Percentiles rank a stretch among this genome's conserved stretches.
phyloP scores from a whole-genome alignment of 208 protist species.

The Lotmaria passim region DNA sequence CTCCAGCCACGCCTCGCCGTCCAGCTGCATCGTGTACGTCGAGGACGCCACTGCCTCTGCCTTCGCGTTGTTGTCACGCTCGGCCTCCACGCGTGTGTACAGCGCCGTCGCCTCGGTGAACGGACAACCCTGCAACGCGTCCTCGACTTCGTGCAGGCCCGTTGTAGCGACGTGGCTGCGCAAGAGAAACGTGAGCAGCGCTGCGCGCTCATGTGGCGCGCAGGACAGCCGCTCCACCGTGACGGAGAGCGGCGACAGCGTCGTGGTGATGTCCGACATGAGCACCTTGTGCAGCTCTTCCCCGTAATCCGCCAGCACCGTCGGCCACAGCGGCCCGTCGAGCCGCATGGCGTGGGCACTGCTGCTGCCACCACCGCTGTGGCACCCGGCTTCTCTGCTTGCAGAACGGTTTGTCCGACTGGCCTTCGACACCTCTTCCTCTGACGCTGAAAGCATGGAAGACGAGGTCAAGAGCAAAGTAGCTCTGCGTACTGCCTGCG shows the following conservation, averaged over 20 bases:
- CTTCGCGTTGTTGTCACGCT: not conserved
- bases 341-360: conserved; percentile 20
- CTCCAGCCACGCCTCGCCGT: conserved; percentile 23
- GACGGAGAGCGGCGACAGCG: not conserved
- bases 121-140: conserved; percentile 15
- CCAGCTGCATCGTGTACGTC: conserved; percentile 7
- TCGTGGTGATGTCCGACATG: not conserved
- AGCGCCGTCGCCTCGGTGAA: not conserved
- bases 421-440: not conserved
- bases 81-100: not conserved
- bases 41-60: not conserved
- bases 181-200: conserved; percentile 17
- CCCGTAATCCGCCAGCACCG: conserved; percentile 4
- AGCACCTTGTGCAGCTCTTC: conserved; percentile 10
- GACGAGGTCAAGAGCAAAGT: conserved; percentile 6
- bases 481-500: not conserved
- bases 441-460: not conserved
- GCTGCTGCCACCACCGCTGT: not conserved
- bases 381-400: not conserved
- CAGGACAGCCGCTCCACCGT: not conserved
- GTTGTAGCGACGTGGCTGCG: not conserved
- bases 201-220: not conserved
- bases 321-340: conserved; percentile 17
- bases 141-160: not conserved
- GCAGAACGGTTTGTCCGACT: not conserved